Percentiles rank a stretch among this genome's conserved stretches.
Conservation (phyloP, 495 filamentous ascomycete genomes). For the Trichocladium uniseriatum region DNA sequence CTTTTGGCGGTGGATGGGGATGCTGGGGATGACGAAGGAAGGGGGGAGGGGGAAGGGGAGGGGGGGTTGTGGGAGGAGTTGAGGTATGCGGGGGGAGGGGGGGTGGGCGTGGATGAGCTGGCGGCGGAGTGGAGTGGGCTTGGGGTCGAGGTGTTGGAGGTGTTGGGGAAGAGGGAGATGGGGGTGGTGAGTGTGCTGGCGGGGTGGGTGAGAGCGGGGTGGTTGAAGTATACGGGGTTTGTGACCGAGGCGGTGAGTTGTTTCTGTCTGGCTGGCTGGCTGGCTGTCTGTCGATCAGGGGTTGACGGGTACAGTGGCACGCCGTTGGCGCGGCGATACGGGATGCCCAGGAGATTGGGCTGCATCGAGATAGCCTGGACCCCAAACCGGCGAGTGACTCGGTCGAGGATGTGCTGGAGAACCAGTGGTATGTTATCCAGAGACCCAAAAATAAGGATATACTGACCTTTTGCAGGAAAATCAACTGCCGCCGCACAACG, state of each 20-base stretch:
- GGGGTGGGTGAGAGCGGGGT: slow-evolving; percentile 43
- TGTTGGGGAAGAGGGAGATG: slow-evolving; percentile 48
- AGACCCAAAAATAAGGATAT: too few species aligned
- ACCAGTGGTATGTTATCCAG: too few species aligned
- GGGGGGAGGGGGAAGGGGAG: background rate
- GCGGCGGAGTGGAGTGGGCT: slow-evolving; percentile 51
- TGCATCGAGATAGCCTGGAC: slow-evolving; percentile 43
- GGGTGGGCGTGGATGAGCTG: slow-evolving; percentile 51
- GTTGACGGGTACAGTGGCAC: slow-evolving; percentile 42
- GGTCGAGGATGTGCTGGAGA: slow-evolving; percentile 37
- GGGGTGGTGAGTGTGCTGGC: slow-evolving; percentile 46
- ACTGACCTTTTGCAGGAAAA: too few species aligned
- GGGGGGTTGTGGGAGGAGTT: slow-evolving; percentile 37
- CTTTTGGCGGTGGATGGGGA: slow-evolving; percentile 44
- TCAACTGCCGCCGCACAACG: slow-evolving; percentile 42
- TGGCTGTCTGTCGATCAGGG: background rate
- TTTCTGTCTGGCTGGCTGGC: too few species aligned
- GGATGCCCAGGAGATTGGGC: slow-evolving; percentile 54
- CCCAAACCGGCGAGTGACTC: slow-evolving; percentile 30
- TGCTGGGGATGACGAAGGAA: background rate
- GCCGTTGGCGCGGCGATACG: slow-evolving; percentile 47
- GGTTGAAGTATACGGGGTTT: slow-evolving; percentile 42
- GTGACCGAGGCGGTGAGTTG: slow-evolving; percentile 39
- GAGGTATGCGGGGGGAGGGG: slow-evolving; percentile 46
- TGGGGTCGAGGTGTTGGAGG: slow-evolving; percentile 40